Percentiles rank a stretch among this genome's conserved stretches.
phyloP scores from a whole-genome alignment of 495 filamentous ascomycete species.

The Barbatosphaeria neglecta region DNA sequence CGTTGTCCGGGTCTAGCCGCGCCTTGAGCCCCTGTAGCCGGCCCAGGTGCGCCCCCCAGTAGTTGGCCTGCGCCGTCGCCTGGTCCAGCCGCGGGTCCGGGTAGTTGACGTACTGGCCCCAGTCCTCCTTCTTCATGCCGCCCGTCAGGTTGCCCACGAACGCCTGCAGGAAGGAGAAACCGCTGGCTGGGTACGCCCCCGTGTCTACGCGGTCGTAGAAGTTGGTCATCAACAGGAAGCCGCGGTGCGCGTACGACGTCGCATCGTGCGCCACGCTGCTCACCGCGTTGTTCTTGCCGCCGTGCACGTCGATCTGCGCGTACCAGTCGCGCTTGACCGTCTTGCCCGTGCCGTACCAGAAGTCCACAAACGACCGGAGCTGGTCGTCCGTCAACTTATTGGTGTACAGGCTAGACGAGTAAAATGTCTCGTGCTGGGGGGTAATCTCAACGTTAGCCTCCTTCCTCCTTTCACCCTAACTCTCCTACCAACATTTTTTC shows the following conservation, averaged over 20 bases:
- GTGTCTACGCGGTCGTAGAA: constrained; percentile 20
- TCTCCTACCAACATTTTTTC: too few relatives aligned
- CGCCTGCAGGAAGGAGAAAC: constrained; percentile 15
- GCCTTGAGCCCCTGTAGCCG: constrained; percentile 45
- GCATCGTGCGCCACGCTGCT: constrained; percentile 11
- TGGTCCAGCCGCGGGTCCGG: constrained; percentile 20
- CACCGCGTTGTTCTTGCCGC: constrained; percentile 23
- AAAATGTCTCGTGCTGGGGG: constrained; percentile 31
- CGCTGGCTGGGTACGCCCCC: constrained; percentile 7
- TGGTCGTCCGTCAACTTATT: constrained; percentile 18
- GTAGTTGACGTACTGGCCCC: constrained; percentile 31
- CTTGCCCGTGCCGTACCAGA: constrained; percentile 28
- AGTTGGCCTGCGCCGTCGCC: constrained; percentile 20
- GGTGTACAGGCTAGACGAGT: constrained; percentile 32
- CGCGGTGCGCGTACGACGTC: constrained; percentile 25
- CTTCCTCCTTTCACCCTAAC: too few relatives aligned
- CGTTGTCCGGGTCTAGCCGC: constrained; percentile 40
- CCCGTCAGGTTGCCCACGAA: constrained; percentile 16
- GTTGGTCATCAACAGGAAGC: constrained; percentile 27
- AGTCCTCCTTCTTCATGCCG: constrained; percentile 10
- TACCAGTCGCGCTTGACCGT: constrained; percentile 22
- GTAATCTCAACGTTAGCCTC: constrained; percentile 4
- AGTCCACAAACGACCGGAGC: constrained; percentile 23
- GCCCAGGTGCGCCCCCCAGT: constrained; percentile 45
- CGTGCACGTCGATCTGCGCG: constrained; percentile 26